Evolutionary conservation across 2,329 filamentous ascomycete species (phyloP).

Genomic region (Fusarium sp.): DNA sequence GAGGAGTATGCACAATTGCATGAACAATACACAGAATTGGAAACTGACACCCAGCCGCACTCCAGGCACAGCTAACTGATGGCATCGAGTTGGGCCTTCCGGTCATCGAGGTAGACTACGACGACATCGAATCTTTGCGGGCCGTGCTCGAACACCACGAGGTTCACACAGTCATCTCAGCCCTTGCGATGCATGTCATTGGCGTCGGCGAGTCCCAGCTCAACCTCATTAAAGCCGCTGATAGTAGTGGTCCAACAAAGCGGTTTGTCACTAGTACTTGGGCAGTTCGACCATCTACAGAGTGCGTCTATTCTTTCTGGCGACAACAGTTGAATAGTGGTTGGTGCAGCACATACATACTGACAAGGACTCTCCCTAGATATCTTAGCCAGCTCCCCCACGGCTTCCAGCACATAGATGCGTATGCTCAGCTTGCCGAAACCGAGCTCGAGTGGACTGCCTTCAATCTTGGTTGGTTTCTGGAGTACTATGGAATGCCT

Average conservation of each 20-base stretch:
- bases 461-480: constrained; percentile 3
- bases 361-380: too few species aligned
- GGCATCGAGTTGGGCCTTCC: background rate
- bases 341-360: background rate
- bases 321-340: background rate
- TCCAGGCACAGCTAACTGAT: background rate
- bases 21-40: too few species aligned
- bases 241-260: background rate
- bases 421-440: background rate
- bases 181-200: background rate
- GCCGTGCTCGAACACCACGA: background rate
- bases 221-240: constrained; percentile 1
- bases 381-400: background rate
- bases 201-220: background rate
- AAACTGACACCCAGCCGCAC: background rate
- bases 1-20: background rate
- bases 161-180: background rate
- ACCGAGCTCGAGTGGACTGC: constrained; percentile 2
- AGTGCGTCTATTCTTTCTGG: background rate
- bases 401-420: background rate
- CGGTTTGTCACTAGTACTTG: background rate
- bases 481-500: constrained; percentile 12
- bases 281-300: background rate
- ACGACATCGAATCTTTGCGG: background rate
- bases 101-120: background rate